Evolutionary conservation across 495 filamentous ascomycete genomes (phyloP).

Genomic region (Choiromyces venosus): DNA sequence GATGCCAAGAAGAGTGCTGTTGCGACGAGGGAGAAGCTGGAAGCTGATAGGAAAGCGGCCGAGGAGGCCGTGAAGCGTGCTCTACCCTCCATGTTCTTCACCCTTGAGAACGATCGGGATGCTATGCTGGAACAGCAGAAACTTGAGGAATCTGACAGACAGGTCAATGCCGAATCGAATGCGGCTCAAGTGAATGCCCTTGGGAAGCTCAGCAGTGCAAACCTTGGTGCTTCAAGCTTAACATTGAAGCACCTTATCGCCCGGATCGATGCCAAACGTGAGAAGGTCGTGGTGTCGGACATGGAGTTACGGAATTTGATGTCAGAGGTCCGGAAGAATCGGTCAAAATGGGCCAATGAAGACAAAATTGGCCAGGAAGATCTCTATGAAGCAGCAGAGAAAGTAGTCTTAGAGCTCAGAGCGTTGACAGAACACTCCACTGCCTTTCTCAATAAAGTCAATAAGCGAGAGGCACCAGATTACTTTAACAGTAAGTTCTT

Average conservation of each 20-base stretch:
- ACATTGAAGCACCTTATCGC: conserved; percentile 95
- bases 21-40: conserved; percentile 74
- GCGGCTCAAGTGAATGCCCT: conserved; percentile 49
- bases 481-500: conserved; percentile 71
- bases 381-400: conserved; percentile 92
- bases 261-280: conserved; percentile 84
- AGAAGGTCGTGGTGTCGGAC: conserved; percentile 82
- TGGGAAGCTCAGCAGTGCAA: conserved; percentile 83
- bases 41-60: conserved; percentile 87
- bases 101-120: conserved; percentile 85
- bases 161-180: conserved; percentile 76
- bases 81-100: conserved; percentile 89
- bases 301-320: conserved; percentile 85
- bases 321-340: conserved; percentile 93
- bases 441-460: conserved; percentile 85
- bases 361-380: conserved; percentile 96
- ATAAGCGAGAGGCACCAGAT: conserved; percentile 93
- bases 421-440: conserved; percentile 94
- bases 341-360: conserved; percentile 98
- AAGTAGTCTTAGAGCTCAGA: conserved; percentile 91
- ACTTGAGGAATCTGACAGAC: conserved; percentile 90
- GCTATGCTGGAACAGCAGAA: conserved; percentile 98
- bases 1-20: conserved; percentile 48
- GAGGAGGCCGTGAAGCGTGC: conserved; percentile 83
- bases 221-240: conserved; percentile 92